phyloP scores from a whole-genome alignment of 257 asterid species.

The Coffea canephora region DNA sequence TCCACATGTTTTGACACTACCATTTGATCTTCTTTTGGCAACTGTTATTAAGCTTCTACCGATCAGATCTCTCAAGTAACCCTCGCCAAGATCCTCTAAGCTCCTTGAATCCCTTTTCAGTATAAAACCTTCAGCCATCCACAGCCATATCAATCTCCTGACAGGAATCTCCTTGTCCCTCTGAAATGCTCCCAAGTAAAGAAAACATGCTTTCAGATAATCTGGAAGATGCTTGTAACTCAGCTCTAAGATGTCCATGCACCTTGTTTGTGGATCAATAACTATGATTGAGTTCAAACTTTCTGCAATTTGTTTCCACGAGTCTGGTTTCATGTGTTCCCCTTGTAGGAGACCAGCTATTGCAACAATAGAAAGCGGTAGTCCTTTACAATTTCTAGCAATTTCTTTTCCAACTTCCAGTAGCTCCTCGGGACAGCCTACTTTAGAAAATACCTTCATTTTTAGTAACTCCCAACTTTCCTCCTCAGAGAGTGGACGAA shows the following conservation, averaged over 20 bases:
- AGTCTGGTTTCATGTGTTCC: neutral
- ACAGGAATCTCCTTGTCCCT: conserved; percentile 6
- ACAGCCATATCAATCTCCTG: neutral
- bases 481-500: neutral
- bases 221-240: conserved; percentile 13
- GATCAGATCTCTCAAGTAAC: neutral
- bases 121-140: conserved; percentile 19
- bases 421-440: neutral
- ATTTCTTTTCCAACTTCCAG: neutral
- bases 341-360: neutral
- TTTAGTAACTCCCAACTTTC: conserved; percentile 11
- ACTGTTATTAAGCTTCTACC: neutral
- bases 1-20: conserved; percentile 10
- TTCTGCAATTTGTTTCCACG: conserved; percentile 2
- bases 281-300: neutral
- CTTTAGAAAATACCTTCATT: conserved; percentile 2
- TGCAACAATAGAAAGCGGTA: conserved; percentile 10
- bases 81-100: conserved; percentile 2
- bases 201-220: conserved; percentile 13
- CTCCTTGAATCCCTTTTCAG: neutral
- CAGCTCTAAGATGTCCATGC: neutral
- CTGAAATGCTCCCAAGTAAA: conserved; percentile 10
- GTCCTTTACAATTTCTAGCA: conserved; percentile 9
- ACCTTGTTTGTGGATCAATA: neutral
- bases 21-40: conserved; percentile 3